Conservation (phyloP, 805 yeast species). For the Metschnikowia arizonensis region DNA sequence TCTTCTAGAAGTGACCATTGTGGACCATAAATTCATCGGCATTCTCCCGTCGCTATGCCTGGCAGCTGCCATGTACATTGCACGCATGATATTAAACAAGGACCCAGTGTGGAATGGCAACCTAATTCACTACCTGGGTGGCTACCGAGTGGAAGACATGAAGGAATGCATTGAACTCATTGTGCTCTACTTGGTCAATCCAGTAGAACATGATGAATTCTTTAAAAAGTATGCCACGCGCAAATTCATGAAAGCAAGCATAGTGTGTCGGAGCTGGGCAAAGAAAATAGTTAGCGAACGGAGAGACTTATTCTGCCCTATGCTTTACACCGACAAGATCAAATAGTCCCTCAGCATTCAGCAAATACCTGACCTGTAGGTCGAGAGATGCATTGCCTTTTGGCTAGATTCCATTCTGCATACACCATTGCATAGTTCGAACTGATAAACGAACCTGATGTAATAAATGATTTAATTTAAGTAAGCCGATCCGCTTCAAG, state of each 20-base stretch:
- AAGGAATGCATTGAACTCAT: constrained; percentile 69
- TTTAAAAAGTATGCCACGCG: constrained; percentile 89
- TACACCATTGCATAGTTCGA: too few relatives aligned
- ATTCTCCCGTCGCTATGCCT: constrained; percentile 72
- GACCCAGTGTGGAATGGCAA: constrained; percentile 77
- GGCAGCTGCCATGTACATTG: constrained; percentile 84
- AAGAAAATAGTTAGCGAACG: constrained; percentile 51
- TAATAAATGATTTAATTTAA: too few relatives aligned
- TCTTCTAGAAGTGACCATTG: constrained; percentile 68
- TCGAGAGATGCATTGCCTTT: background rate
- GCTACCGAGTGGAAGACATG: constrained; percentile 70
- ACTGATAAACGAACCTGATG: too few relatives aligned
- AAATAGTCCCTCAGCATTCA: constrained; percentile 2
- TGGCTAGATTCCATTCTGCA: background rate
- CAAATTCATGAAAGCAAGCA: constrained; percentile 81
- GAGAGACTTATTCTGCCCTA: constrained; percentile 35
- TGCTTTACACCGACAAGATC: constrained; percentile 13
- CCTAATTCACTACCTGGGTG: constrained; percentile 87
- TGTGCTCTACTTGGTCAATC: constrained; percentile 70
- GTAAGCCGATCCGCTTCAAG: too few relatives aligned
- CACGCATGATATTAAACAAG: constrained; percentile 68
- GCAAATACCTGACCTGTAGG: background rate
- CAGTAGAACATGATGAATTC: constrained; percentile 87
- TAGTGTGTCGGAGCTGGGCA: constrained; percentile 81
- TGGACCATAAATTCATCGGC: constrained; percentile 73